Percentiles rank a stretch among this genome's conserved stretches.
Conservation (phyloP, 2,329 filamentous ascomycete species). For the Arthrinium puccinioides region DNA sequence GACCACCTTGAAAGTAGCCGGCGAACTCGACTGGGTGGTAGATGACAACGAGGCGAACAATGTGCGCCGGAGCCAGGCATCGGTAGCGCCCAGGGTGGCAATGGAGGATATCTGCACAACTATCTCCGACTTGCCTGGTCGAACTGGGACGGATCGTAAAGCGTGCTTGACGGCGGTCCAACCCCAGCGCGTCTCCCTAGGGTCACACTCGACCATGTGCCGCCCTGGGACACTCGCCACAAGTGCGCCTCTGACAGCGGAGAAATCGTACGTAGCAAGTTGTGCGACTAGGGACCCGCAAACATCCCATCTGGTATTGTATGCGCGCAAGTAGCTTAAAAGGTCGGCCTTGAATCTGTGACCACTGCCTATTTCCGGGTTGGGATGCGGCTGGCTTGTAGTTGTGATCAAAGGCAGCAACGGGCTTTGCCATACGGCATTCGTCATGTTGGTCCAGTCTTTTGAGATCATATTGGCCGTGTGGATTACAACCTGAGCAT, state of each 20-base stretch:
- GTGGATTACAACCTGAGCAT: constrained; percentile 73
- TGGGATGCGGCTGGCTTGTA: constrained; percentile 11
- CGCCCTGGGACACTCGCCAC: constrained; percentile 73
- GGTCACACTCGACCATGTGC: constrained; percentile 41
- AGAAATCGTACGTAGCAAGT: constrained; percentile 62
- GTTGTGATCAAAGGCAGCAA: constrained; percentile 56
- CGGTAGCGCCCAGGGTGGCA: constrained; percentile 64
- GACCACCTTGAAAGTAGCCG: constrained; percentile 59
- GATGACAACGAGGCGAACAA: constrained; percentile 41
- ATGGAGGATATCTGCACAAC: constrained; percentile 71
- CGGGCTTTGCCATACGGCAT: constrained; percentile 75
- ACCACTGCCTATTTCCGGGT: constrained; percentile 47
- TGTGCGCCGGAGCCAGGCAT: constrained; percentile 64
- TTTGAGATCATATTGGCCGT: constrained; percentile 87
- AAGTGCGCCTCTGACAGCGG: constrained; percentile 58
- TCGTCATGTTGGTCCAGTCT: constrained; percentile 85
- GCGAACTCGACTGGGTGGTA: constrained; percentile 9
- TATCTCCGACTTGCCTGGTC: constrained; percentile 36
- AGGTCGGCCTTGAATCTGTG: constrained; percentile 69
- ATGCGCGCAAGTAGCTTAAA: constrained; percentile 63
- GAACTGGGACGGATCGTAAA: constrained; percentile 45
- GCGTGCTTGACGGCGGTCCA: constrained; percentile 62
- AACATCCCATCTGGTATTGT: constrained; percentile 50
- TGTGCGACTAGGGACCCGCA: constrained; percentile 48
- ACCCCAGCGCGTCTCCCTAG: constrained; percentile 59